Evolutionary conservation across 192 early-diverging fungal genomes (phyloP).

Genomic region (Podila verticillata): DNA sequence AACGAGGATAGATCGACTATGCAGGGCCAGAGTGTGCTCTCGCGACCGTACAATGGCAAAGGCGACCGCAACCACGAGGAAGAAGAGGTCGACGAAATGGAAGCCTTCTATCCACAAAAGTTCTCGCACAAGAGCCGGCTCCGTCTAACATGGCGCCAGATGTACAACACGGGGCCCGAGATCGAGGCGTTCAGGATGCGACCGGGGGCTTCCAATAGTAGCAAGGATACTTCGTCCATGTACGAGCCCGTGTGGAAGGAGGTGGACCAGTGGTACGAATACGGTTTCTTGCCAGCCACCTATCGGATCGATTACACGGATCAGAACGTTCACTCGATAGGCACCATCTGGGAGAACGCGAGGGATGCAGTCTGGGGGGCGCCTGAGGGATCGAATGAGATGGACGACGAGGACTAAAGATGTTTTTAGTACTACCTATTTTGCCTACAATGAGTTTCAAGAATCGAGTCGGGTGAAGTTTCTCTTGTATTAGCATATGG

Average conservation of each 20-base stretch:
- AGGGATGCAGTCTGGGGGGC: slow-evolving; percentile 18
- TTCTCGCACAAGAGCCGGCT: slow-evolving; percentile 21
- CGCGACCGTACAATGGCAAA: not conserved
- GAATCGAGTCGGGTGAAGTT: no score
- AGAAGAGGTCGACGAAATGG: not conserved
- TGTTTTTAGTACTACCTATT: no score
- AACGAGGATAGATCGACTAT: not conserved
- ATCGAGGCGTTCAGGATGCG: slow-evolving; percentile 7
- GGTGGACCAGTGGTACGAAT: slow-evolving; percentile 26
- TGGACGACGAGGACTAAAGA: not conserved
- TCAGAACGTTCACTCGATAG: slow-evolving; percentile 25
- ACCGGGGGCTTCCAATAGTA: not conserved
- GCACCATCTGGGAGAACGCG: slow-evolving; percentile 14
- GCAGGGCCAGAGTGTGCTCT: not conserved
- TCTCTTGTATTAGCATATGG: no score
- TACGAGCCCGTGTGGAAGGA: slow-evolving; percentile 8
- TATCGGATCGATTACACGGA: slow-evolving; percentile 30
- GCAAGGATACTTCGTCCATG: not conserved
- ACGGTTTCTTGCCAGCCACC: slow-evolving; percentile 15
- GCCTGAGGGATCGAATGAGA: not conserved
- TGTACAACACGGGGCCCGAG: slow-evolving; percentile 26
- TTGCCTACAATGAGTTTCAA: no score
- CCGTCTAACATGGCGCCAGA: slow-evolving; percentile 31
- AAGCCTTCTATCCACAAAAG: slow-evolving; percentile 5
- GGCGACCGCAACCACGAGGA: not conserved